Conservation (phyloP, 768 basidiomycete species). For the Amanita polypyramis region DNA sequence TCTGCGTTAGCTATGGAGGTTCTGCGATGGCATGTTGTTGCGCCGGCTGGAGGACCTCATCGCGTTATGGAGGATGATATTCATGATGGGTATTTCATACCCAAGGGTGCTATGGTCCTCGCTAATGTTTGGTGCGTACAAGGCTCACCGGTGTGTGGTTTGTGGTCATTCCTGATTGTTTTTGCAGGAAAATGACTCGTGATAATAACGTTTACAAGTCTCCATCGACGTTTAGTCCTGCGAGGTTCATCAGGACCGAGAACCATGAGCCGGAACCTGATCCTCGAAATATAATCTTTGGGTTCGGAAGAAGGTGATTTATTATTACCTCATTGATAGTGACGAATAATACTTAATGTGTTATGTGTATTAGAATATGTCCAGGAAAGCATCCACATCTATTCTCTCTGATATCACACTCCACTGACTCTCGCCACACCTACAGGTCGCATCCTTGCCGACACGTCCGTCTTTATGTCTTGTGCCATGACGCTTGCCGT, state of each 20-base stretch:
- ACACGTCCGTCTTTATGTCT: conserved; percentile 30
- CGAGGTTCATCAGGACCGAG: conserved; percentile 30
- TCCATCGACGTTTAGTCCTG: conserved; percentile 35
- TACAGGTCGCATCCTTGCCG: conserved; percentile 22
- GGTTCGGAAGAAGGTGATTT: conserved; percentile 42
- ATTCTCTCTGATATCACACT: not conserved
- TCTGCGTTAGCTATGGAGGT: conserved; percentile 29
- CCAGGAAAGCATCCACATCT: conserved; percentile 17
- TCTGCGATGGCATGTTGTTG: conserved; percentile 23
- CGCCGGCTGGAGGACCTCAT: conserved; percentile 26
- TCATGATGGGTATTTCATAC: conserved; percentile 32
- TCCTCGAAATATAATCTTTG: conserved; percentile 36
- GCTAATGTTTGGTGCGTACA: conserved; percentile 22
- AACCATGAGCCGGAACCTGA: conserved; percentile 29
- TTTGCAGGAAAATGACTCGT: conserved; percentile 28
- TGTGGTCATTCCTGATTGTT: no score
- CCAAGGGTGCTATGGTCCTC: conserved; percentile 27
- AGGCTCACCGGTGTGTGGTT: no score
- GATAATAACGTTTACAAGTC: conserved; percentile 31
- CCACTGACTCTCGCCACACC: not conserved
- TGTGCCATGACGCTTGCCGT: conserved; percentile 30
- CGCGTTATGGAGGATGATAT: conserved; percentile 31
- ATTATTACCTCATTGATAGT: not conserved
- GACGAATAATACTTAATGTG: not conserved
- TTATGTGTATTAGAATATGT: conserved; percentile 20